phyloP scores from a whole-genome alignment of 2,329 filamentous ascomycete species.

The Cadophora sp. region DNA sequence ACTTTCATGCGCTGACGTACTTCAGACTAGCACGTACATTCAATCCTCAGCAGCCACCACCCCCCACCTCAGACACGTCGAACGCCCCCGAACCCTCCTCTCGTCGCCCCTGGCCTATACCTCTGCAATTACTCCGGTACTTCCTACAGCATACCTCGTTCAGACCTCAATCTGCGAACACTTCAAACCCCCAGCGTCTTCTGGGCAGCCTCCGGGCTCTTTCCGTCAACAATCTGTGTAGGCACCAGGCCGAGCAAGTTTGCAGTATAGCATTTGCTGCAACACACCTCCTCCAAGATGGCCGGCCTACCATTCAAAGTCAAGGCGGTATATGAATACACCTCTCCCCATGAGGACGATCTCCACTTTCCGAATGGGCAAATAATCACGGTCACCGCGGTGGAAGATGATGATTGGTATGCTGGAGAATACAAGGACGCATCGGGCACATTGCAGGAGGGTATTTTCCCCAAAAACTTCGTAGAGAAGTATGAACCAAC shows the following conservation, averaged over 20 bases:
- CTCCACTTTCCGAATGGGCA: conserved; percentile 85
- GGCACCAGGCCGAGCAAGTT: conserved; percentile 34
- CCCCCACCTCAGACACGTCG: conserved; percentile 31
- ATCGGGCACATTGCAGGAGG: conserved; percentile 75
- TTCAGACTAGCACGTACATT: conserved; percentile 41
- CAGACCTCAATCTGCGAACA: conserved; percentile 26
- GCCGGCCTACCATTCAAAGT: conserved; percentile 82
- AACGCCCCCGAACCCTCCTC: conserved; percentile 24
- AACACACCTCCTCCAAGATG: conserved; percentile 61
- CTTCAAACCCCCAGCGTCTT: conserved; percentile 21
- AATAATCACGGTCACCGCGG: conserved; percentile 90
- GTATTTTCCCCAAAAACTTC: conserved; percentile 95
- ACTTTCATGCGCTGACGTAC: conserved; percentile 43
- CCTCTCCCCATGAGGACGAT: conserved; percentile 92
- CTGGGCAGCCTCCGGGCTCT: conserved; percentile 31
- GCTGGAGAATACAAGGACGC: conserved; percentile 85
- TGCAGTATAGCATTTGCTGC: conserved; percentile 40
- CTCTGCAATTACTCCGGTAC: conserved; percentile 22
- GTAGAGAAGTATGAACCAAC: conserved; percentile 95
- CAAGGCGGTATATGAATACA: conserved; percentile 94
- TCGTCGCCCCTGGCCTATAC: conserved; percentile 33
- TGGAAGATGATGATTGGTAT: conserved; percentile 95
- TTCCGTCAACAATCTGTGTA: conserved; percentile 30
- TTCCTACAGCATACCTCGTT: conserved; percentile 1
- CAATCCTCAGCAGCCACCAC: conserved; percentile 31